phyloP scores from a whole-genome alignment of 2,329 filamentous ascomycete species.

The Lizonia empirigonia region DNA sequence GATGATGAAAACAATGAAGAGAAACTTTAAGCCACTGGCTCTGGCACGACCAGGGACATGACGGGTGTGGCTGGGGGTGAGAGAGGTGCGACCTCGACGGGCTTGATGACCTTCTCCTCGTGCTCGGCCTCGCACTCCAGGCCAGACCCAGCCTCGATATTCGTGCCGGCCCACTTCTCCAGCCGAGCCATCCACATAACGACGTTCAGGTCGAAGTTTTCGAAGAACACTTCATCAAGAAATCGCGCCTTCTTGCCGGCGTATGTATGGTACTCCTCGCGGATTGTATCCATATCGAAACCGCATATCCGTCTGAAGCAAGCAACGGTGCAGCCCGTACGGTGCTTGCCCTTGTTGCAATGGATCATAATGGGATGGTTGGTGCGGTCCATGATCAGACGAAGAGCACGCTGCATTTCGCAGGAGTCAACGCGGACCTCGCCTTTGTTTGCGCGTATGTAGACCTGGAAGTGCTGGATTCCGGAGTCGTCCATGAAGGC shows the following conservation, averaged over 20 bases:
- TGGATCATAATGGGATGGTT: constrained; percentile 86
- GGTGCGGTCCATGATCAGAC: constrained; percentile 70
- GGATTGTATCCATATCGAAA: constrained; percentile 65
- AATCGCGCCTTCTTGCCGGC: constrained; percentile 57
- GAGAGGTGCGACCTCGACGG: constrained; percentile 23
- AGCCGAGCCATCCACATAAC: constrained; percentile 49
- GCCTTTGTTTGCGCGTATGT: constrained; percentile 89
- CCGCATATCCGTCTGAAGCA: constrained; percentile 73
- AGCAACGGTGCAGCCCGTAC: constrained; percentile 87
- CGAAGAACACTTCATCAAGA: constrained; percentile 54
- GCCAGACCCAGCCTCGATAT: constrained; percentile 13
- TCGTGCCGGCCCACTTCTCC: constrained; percentile 35
- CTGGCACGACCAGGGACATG: constrained; percentile 16
- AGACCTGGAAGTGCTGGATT: constrained; percentile 75
- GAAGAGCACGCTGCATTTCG: constrained; percentile 72
- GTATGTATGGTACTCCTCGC: constrained; percentile 76
- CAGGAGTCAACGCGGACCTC: constrained; percentile 47
- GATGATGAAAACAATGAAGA: constrained; percentile 8
- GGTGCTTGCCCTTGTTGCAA: constrained; percentile 93
- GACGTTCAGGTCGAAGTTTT: constrained; percentile 50
- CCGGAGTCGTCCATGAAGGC: constrained; percentile 68
- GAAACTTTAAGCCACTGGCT: constrained; percentile 16
- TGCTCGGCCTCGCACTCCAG: constrained; percentile 7
- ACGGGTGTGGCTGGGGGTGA: constrained; percentile 32
- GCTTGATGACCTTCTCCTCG: constrained; percentile 1